These are phyloP conservation scores for Kwoniella sp. DNA, from an alignment of 768 basidiomycete species.

Conservation along the genomic window DNA sequence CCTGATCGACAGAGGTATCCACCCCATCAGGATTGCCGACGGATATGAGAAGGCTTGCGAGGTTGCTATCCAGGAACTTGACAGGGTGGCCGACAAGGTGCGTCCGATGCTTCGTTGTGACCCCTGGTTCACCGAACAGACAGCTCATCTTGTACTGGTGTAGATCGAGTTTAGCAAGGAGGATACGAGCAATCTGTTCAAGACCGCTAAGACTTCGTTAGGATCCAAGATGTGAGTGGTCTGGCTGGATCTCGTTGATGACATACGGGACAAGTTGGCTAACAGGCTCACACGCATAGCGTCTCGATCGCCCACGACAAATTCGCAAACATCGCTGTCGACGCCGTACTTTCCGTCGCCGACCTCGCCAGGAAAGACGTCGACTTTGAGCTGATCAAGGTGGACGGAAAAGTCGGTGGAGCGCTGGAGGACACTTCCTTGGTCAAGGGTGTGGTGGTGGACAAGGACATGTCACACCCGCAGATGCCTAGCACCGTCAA, in stretches of 20 bases:
- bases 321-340: slow-evolving; percentile 96
- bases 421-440: slow-evolving; percentile 90
- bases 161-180: slow-evolving; percentile 72
- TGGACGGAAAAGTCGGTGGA: slow-evolving; percentile 97
- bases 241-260: neutral
- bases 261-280: neutral
- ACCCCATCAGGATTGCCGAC: slow-evolving; percentile 98
- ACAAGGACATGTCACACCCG: slow-evolving; percentile 99
- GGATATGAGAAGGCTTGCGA: slow-evolving; percentile 93
- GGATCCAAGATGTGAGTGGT: slow-evolving; percentile 91
- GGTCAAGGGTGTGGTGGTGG: slow-evolving; percentile 94
- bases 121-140: neutral
- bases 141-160: neutral
- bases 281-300: slow-evolving; percentile 54
- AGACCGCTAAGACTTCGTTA: slow-evolving; percentile 90
- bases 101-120: slow-evolving; percentile 1
- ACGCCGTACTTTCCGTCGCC: slow-evolving; percentile 90
- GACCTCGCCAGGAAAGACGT: slow-evolving; percentile 93
- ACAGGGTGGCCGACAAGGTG: slow-evolving; percentile 76
- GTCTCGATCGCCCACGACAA: slow-evolving; percentile 94
- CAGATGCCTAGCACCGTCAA: slow-evolving; percentile 88
- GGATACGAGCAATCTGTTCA: slow-evolving; percentile 81
- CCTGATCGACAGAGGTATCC: slow-evolving; percentile 97
- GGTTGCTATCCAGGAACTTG: slow-evolving; percentile 83
- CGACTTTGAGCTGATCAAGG: slow-evolving; percentile 96